Evolutionary conservation across 805 yeast genomes (phyloP).

Genomic region (Lipomyces mesembrius): DNA sequence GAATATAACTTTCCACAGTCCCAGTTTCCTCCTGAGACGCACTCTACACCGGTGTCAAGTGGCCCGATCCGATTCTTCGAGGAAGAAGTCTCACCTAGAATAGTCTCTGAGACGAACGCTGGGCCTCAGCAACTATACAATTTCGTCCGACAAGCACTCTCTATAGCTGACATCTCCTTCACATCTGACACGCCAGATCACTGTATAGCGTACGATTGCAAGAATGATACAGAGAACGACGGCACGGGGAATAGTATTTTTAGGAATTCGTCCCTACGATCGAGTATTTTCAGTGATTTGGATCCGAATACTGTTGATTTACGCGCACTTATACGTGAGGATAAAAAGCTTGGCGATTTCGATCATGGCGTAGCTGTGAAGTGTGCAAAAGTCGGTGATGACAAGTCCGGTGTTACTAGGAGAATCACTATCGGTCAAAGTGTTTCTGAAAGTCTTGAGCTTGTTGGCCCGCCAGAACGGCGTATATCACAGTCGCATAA

Average conservation of each 20-base stretch:
- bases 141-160: neutral
- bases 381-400: neutral
- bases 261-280: neutral
- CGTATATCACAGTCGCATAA: neutral
- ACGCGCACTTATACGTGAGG: neutral
- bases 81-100: neutral
- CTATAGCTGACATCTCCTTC: neutral
- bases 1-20: neutral
- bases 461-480: neutral
- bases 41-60: neutral
- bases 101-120: neutral
- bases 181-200: neutral
- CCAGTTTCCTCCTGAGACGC: neutral
- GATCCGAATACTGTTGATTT: neutral
- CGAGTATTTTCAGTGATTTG: neutral
- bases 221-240: neutral
- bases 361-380: neutral
- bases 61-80: neutral
- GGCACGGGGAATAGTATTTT: neutral
- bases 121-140: neutral
- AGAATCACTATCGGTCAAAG: neutral
- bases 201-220: neutral
- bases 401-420: neutral
- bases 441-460: neutral
- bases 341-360: neutral